Evolutionary conservation across 352 stramenopile species (phyloP).

Genomic region (Phytopythium montanum): DNA sequence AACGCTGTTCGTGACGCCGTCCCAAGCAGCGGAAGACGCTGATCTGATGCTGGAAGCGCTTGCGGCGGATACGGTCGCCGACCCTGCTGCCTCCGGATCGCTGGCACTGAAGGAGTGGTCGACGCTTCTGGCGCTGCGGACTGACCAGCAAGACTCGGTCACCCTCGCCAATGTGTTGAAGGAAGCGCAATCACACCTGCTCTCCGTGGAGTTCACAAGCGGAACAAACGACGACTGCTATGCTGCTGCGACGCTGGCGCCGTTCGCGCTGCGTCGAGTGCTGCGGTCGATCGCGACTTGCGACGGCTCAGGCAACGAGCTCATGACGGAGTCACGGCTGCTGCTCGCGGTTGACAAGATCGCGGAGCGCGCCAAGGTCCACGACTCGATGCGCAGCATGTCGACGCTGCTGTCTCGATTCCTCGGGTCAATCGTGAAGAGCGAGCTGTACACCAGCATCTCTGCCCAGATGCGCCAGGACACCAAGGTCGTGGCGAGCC

Average conservation of each 20-base stretch:
- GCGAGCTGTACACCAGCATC: constrained; percentile 34
- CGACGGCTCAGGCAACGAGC: constrained; percentile 6
- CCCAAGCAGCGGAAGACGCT: constrained; percentile 7
- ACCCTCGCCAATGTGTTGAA: constrained; percentile 17
- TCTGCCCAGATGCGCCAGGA: constrained; percentile 17
- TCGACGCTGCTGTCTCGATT: constrained; percentile 47
- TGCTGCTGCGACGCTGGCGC: constrained; percentile 29
- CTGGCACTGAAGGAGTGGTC: constrained; percentile 20
- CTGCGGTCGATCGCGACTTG: constrained; percentile 40
- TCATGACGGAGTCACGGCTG: constrained; percentile 44
- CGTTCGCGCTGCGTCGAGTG: constrained; percentile 57
- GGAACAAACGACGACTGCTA: background rate
- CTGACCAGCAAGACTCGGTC: constrained; percentile 6
- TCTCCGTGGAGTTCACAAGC: constrained; percentile 9
- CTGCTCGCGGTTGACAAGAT: constrained; percentile 67
- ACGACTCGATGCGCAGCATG: constrained; percentile 8
- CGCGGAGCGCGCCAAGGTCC: constrained; percentile 12
- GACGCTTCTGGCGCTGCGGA: constrained; percentile 25
- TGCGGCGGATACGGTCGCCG: background rate
- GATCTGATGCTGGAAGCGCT: constrained; percentile 24
- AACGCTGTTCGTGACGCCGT: constrained; percentile 10
- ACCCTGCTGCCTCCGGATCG: background rate
- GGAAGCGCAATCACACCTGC: constrained; percentile 41
- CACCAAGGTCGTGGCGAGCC: constrained; percentile 17
- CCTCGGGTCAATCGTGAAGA: constrained; percentile 49